A percentile compares a stretch with the other conserved stretches of the same genome.
phyloP scores from a whole-genome alignment of 2,329 filamentous ascomycete species.

The Plenodomus biglobosus region DNA sequence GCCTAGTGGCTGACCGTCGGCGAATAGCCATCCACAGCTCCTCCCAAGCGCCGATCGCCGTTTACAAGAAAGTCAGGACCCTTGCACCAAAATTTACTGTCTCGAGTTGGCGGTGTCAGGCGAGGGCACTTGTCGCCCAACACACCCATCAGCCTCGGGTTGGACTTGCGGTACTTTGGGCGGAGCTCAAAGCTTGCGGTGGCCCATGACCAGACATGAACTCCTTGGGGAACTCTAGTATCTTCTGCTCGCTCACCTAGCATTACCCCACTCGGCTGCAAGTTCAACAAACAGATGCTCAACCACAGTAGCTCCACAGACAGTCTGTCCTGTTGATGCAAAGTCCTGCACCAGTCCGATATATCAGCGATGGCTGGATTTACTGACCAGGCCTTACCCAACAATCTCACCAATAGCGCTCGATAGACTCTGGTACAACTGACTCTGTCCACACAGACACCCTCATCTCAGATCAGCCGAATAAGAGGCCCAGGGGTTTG shows the following conservation, averaged over 20 bases:
- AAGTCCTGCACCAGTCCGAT: conserved; percentile 7
- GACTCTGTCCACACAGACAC: conserved; percentile 13
- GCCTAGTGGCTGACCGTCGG: conserved; percentile 19
- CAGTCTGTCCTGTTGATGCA: no score
- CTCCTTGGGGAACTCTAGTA: no score
- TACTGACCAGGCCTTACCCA: conserved; percentile 21
- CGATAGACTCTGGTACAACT: conserved; percentile 2
- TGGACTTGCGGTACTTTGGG: neutral
- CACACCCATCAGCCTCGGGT: neutral
- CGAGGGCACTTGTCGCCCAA: conserved; percentile 16
- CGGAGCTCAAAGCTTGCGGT: no score
- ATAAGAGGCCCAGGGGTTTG: conserved; percentile 26
- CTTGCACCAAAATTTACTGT: conserved; percentile 19
- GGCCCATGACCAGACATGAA: no score
- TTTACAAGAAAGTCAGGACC: conserved; percentile 28
- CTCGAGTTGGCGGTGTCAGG: conserved; percentile 5
- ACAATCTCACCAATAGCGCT: conserved; percentile 14
- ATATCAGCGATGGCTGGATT: conserved; percentile 25
- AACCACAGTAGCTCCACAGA: no score
- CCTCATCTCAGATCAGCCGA: conserved; percentile 36
- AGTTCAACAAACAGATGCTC: no score
- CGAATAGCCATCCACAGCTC: conserved; percentile 19
- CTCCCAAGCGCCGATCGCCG: conserved; percentile 34
- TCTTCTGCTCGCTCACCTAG: no score
- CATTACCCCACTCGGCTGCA: no score